Percentiles rank a stretch among this genome's conserved stretches.
Evolutionary conservation across 108 stramenopile genomes (phyloP).

Genomic region (Skeletonema grethae): DNA sequence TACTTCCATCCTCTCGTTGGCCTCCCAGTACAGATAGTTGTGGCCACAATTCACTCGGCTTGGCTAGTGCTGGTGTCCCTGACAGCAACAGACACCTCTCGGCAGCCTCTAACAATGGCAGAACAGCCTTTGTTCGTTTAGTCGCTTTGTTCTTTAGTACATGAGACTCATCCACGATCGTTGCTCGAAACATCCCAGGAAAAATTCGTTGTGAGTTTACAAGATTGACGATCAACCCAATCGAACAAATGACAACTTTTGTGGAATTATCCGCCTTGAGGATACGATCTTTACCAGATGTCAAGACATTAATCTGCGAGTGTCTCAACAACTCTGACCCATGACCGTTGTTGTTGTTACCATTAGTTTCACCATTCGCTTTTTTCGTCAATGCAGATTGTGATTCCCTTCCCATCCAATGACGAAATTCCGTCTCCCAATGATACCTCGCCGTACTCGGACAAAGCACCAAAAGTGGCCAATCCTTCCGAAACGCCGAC

Average conservation of each 20-base stretch:
- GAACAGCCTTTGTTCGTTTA: constrained; percentile 76
- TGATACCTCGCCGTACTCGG: constrained; percentile 93
- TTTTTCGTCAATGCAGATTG: constrained; percentile 12
- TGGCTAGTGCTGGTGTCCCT: constrained; percentile 96
- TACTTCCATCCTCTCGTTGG: constrained; percentile 27
- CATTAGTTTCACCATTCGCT: neutral
- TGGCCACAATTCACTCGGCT: constrained; percentile 93
- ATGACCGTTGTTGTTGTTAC: neutral
- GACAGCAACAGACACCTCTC: constrained; percentile 85
- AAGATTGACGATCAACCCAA: constrained; percentile 74
- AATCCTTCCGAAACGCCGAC: constrained; percentile 79
- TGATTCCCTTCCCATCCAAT: constrained; percentile 74
- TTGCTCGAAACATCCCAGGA: constrained; percentile 77
- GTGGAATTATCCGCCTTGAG: constrained; percentile 50
- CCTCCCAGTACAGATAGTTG: constrained; percentile 87
- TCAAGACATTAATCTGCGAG: constrained; percentile 76
- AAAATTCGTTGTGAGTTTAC: constrained; percentile 47
- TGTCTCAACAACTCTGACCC: constrained; percentile 41
- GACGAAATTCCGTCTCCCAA: constrained; percentile 90
- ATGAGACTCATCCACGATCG: constrained; percentile 97
- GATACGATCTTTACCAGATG: constrained; percentile 58
- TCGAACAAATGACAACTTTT: constrained; percentile 83
- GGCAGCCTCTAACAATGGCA: constrained; percentile 82
- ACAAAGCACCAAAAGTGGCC: constrained; percentile 92
- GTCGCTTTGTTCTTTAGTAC: constrained; percentile 90